Conservation (phyloP, 495 filamentous ascomycete species). For the Penicillium psychrofluorescens region DNA sequence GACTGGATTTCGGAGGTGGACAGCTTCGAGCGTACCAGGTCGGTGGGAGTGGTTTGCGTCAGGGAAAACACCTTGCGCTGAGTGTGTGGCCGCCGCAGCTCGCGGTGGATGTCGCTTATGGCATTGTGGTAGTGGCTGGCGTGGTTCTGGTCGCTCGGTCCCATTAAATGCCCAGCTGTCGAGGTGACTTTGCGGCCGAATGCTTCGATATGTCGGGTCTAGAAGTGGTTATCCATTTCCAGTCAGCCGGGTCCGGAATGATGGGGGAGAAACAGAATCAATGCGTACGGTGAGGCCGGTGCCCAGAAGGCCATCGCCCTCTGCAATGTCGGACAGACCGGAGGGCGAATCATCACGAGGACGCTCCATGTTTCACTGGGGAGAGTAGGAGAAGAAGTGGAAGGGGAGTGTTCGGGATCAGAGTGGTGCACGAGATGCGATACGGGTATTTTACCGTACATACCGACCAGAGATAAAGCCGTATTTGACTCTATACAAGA, state of each 20-base stretch:
- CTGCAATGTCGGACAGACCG: conserved; percentile 39
- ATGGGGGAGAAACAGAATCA: conserved; percentile 3
- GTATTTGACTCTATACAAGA: too few species aligned
- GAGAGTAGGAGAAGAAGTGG: conserved; percentile 4
- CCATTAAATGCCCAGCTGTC: conserved; percentile 84
- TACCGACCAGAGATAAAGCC: too few species aligned
- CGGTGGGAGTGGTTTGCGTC: conserved; percentile 79
- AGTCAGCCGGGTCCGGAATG: conserved; percentile 3
- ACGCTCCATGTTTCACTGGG: conserved; percentile 28
- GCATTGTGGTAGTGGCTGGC: conserved; percentile 68
- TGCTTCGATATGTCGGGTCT: conserved; percentile 86
- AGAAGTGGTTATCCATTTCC: background rate
- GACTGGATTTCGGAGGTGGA: conserved; percentile 92
- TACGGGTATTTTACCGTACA: too few species aligned
- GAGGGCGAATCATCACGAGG: conserved; percentile 40
- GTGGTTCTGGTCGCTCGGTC: conserved; percentile 51
- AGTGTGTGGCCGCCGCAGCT: conserved; percentile 70
- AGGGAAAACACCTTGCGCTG: conserved; percentile 88
- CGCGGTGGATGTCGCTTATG: conserved; percentile 82
- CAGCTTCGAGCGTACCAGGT: conserved; percentile 86
- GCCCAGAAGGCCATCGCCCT: conserved; percentile 43
- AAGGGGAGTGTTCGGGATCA: conserved; percentile 15
- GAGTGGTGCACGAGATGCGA: conserved; percentile 16
- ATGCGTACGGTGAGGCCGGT: conserved; percentile 44
- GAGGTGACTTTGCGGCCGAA: conserved; percentile 93